phyloP scores from a whole-genome alignment of 257 asterid species.

The Solanum chilense region DNA sequence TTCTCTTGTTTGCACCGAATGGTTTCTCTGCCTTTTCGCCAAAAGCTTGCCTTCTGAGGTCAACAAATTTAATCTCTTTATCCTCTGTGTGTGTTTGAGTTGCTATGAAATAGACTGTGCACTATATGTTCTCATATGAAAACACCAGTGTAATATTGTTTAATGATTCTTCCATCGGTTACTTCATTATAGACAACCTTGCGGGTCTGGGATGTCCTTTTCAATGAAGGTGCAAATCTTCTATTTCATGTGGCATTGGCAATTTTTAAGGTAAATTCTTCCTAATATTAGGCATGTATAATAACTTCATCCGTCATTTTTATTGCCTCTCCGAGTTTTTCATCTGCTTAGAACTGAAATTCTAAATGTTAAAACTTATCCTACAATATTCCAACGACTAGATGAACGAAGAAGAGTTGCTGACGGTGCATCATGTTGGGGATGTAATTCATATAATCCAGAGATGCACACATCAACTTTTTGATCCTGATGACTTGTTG shows the following conservation, averaged over 20 bases:
- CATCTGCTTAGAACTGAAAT: neutral
- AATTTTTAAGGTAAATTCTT: constrained; percentile 52
- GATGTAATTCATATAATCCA: constrained; percentile 87
- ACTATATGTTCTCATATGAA: neutral
- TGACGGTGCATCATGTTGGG: constrained; percentile 70
- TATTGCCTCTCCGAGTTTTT: neutral
- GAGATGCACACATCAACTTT: constrained; percentile 73
- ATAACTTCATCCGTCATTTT: neutral
- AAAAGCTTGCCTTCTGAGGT: constrained; percentile 99
- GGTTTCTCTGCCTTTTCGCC: constrained; percentile 93
- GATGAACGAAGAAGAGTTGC: constrained; percentile 90
- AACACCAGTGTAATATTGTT: neutral
- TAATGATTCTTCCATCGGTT: constrained; percentile 1
- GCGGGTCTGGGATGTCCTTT: constrained; percentile 96
- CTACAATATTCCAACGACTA: constrained; percentile 12
- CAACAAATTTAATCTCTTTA: neutral
- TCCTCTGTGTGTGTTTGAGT: neutral
- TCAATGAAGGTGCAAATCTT: constrained; percentile 92
- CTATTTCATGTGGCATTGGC: constrained; percentile 82
- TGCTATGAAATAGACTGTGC: neutral
- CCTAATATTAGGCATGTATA: neutral
- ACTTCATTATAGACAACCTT: constrained; percentile 64
- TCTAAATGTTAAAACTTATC: neutral
- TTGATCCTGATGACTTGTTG: constrained; percentile 87
- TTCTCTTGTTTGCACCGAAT: constrained; percentile 95